Conservation (phyloP, 202 grass and related monocot species). For the Schoenoplectus triqueter region DNA sequence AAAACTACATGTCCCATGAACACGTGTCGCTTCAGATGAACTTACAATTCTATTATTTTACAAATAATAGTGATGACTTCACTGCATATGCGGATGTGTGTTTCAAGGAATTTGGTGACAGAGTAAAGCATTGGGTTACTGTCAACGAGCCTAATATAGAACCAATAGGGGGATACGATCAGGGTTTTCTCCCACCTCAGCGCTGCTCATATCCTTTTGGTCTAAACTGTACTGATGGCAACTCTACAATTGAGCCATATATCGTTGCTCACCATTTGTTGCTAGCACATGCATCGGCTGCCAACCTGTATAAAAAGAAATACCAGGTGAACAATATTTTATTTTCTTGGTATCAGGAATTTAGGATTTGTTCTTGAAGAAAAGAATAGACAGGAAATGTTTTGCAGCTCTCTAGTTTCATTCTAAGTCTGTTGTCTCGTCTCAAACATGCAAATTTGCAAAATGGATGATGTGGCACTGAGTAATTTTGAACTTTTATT, state of each 20-base stretch:
- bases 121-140: slow-evolving; percentile 83
- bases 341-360: neutral
- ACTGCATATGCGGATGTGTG: slow-evolving; percentile 81
- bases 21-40: no score
- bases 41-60: neutral
- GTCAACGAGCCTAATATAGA: slow-evolving; percentile 87
- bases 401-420: neutral
- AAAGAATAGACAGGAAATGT: neutral
- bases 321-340: slow-evolving; percentile 59
- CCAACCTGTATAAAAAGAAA: slow-evolving; percentile 72
- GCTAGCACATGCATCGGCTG: slow-evolving; percentile 78
- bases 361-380: neutral
- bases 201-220: slow-evolving; percentile 83
- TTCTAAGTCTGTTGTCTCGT: neutral
- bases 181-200: slow-evolving; percentile 53
- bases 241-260: slow-evolving; percentile 85
- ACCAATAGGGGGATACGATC: slow-evolving; percentile 66
- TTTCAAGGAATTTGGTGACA: slow-evolving; percentile 85
- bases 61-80: slow-evolving; percentile 70
- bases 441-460: slow-evolving; percentile 9
- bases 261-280: slow-evolving; percentile 73
- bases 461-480: neutral
- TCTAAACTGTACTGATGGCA: slow-evolving; percentile 54
- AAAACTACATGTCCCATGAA: neutral
- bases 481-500: slow-evolving; percentile 4